Percentiles rank a stretch among this genome's conserved stretches.
These are phyloP conservation scores for Tubosaeta sp. DNA, from an alignment of 768 basidiomycete species.

Conservation along the genomic window DNA sequence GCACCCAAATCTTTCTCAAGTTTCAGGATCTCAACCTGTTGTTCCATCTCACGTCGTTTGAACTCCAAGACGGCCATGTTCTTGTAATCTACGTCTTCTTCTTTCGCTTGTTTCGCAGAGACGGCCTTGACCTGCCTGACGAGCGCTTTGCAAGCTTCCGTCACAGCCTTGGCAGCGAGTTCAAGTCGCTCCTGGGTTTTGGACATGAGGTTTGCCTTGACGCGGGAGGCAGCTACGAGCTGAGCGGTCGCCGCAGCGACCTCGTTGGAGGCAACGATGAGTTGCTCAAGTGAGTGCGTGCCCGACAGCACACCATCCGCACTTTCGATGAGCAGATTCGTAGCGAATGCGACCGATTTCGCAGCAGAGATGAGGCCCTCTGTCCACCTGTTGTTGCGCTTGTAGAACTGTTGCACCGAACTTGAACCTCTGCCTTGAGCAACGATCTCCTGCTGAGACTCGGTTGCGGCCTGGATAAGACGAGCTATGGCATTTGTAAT, in stretches of 20 bases:
- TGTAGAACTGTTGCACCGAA: slow-evolving; percentile 95
- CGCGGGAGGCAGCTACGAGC: slow-evolving; percentile 95
- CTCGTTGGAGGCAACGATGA: slow-evolving; percentile 99
- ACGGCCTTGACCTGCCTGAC: slow-evolving; percentile 96
- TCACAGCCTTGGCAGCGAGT: slow-evolving; percentile 94
- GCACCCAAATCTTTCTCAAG: slow-evolving; percentile 93
- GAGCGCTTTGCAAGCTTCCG: slow-evolving; percentile 94
- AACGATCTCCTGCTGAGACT: slow-evolving; percentile 98
- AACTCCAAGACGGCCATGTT: slow-evolving; percentile 93
- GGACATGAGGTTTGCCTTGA: slow-evolving; percentile 97
- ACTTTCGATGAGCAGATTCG: slow-evolving; percentile 90
- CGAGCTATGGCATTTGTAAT: slow-evolving; percentile 95
- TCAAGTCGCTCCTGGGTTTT: slow-evolving; percentile 97
- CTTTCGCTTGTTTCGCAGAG: slow-evolving; percentile 73
- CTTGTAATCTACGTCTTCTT: slow-evolving; percentile 81
- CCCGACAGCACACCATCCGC: slow-evolving; percentile 97
- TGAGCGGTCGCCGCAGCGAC: slow-evolving; percentile 97
- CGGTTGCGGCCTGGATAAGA: slow-evolving; percentile 93
- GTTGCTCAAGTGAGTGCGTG: slow-evolving; percentile 95
- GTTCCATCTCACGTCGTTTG: slow-evolving; percentile 98
- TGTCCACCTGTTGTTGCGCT: slow-evolving; percentile 99
- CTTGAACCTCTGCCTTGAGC: slow-evolving; percentile 91
- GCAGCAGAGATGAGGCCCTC: slow-evolving; percentile 98
- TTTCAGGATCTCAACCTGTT: slow-evolving; percentile 96
- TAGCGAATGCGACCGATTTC: slow-evolving; percentile 96